Conservation (phyloP, 768 basidiomycete genomes). For the Termitomyces sp. region DNA sequence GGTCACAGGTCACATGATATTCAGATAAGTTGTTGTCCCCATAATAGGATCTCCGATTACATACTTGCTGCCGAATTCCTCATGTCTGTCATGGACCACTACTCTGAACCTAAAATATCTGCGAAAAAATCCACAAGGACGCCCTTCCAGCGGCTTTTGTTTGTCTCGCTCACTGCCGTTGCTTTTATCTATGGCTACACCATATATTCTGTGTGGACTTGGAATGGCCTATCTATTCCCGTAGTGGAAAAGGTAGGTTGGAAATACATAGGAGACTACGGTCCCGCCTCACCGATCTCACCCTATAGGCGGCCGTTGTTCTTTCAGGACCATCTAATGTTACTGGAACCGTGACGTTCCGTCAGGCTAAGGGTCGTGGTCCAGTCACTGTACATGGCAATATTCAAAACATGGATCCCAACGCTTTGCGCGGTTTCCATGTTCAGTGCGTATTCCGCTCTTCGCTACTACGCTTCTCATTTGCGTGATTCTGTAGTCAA, state of each 20-base stretch:
- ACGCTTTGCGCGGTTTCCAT: slow-evolving; percentile 68
- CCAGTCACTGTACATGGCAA: slow-evolving; percentile 60
- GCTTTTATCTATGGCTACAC: slow-evolving; percentile 4
- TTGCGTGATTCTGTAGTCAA: slow-evolving; percentile 17
- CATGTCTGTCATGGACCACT: slow-evolving; percentile 4
- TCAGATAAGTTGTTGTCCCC: not conserved
- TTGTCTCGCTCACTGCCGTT: slow-evolving; percentile 3
- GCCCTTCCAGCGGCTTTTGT: not conserved
- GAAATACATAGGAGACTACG: not conserved
- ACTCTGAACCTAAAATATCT: not conserved
- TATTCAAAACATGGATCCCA: slow-evolving; percentile 53
- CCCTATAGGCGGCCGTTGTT: slow-evolving; percentile 36
- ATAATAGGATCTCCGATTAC: not conserved
- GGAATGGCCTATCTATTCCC: not conserved
- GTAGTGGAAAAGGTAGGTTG: slow-evolving; percentile 21
- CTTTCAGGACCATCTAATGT: slow-evolving; percentile 57
- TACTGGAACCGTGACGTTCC: slow-evolving; percentile 60
- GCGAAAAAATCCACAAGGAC: not conserved
- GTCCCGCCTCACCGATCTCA: not conserved
- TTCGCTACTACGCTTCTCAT: not conserved
- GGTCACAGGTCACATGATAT: too few relatives aligned
- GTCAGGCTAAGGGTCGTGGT: slow-evolving; percentile 40
- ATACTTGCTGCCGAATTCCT: too few relatives aligned
- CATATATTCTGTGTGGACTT: slow-evolving; percentile 7
- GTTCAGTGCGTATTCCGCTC: slow-evolving; percentile 54